Evolutionary conservation across 2,329 filamentous ascomycete genomes (phyloP).

Genomic region (Aspergillus piperis): DNA sequence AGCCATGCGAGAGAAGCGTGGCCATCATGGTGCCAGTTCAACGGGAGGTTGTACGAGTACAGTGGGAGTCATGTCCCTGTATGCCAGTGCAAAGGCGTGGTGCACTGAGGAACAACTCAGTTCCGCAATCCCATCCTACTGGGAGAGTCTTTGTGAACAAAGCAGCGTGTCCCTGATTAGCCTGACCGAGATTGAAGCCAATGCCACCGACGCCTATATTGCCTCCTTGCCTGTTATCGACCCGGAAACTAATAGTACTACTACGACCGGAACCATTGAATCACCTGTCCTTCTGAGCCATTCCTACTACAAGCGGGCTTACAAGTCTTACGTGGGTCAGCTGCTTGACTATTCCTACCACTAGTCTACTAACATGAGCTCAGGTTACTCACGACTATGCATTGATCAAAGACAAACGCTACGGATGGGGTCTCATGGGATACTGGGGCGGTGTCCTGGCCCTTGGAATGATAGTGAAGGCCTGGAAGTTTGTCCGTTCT

Average conservation of each 20-base stretch:
- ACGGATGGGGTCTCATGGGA: slow-evolving; percentile 19
- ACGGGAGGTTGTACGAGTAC: slow-evolving; percentile 2
- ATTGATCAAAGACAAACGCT: slow-evolving; percentile 12
- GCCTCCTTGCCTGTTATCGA: slow-evolving; percentile 4
- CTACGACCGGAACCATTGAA: slow-evolving; percentile 5
- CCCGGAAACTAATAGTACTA: slow-evolving; percentile 9
- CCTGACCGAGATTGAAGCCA: neutral
- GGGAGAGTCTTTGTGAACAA: slow-evolving; percentile 6
- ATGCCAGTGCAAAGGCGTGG: slow-evolving; percentile 11
- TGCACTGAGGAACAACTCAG: slow-evolving; percentile 7
- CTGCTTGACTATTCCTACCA: neutral
- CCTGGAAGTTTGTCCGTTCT: neutral
- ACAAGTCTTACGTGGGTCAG: slow-evolving; percentile 9
- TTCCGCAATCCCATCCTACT: slow-evolving; percentile 4
- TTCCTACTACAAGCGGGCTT: slow-evolving; percentile 14
- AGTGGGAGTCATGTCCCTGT: slow-evolving; percentile 5
- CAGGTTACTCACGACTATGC: slow-evolving; percentile 20
- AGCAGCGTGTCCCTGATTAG: slow-evolving; percentile 1
- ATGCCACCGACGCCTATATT: slow-evolving; percentile 9
- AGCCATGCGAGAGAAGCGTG: neutral
- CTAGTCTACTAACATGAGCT: neutral
- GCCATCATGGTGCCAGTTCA: neutral
- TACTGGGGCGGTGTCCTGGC: slow-evolving; percentile 19
- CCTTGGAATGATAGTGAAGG: slow-evolving; percentile 12
- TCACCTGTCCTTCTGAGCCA: slow-evolving; percentile 8